Percentiles rank a stretch among this genome's conserved stretches.
These are phyloP conservation scores for Phialophora chinensis DNA, from an alignment of 2,329 filamentous ascomycete genomes.

Conservation along the genomic window DNA sequence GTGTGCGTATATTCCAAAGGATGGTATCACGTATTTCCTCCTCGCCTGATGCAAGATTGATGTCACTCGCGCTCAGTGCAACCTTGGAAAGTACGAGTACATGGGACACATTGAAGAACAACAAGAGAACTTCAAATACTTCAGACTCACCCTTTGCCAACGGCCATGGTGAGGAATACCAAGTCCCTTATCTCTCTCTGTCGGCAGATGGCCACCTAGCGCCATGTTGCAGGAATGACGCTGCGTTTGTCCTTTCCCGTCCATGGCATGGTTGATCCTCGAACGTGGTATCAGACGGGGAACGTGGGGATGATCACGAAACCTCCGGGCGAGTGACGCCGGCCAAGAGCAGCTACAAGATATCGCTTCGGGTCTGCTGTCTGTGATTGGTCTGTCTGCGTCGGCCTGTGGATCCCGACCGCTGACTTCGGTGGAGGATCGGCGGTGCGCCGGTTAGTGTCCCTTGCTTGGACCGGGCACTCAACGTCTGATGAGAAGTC, in stretches of 20 bases:
- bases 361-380: not conserved
- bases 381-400: not conserved
- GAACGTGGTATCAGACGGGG: conserved; percentile 4
- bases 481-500: not conserved
- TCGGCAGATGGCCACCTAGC: conserved; percentile 5
- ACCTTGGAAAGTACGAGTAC: not conserved
- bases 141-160: not conserved
- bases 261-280: conserved; percentile 1
- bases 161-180: not conserved
- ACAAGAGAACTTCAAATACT: not conserved
- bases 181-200: conserved; percentile 6
- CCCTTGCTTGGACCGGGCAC: not conserved
- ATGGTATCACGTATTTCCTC: not conserved
- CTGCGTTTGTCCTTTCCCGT: conserved; percentile 4
- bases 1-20: not conserved
- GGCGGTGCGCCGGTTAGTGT: not conserved
- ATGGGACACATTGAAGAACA: not conserved
- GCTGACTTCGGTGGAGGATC: conserved; percentile 7
- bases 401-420: conserved; percentile 5
- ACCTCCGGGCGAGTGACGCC: not conserved
- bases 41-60: not conserved
- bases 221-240: conserved; percentile 8
- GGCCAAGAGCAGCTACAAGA: conserved; percentile 1
- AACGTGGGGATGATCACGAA: conserved; percentile 8
- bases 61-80: not conserved